A percentile compares a stretch with the other conserved stretches of the same genome.
phyloP scores from a whole-genome alignment of 1,284 basidiomycete genomes.

The Apiotrichum gamsii region DNA sequence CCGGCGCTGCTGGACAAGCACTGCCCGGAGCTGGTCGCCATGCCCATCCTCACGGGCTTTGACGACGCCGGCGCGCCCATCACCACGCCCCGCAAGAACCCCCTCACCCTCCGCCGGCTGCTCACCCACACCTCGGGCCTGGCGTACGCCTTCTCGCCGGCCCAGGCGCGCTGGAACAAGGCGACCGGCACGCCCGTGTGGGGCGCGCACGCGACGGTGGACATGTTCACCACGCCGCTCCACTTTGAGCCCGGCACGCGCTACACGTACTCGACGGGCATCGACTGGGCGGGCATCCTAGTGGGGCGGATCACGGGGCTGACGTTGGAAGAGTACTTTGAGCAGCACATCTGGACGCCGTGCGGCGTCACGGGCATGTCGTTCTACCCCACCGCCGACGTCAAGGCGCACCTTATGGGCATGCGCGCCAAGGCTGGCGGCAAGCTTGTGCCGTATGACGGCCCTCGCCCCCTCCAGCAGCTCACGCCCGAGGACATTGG shows the following conservation, averaged over 20 bases:
- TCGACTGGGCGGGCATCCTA: conserved; percentile 40
- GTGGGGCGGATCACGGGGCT: conserved; percentile 31
- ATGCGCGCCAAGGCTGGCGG: conserved; percentile 15
- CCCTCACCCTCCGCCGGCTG: conserved; percentile 10
- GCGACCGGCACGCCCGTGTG: conserved; percentile 17
- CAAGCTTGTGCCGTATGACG: neutral
- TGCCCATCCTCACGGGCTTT: conserved; percentile 10
- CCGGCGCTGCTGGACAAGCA: neutral
- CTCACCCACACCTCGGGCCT: conserved; percentile 16
- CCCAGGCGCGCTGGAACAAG: conserved; percentile 11
- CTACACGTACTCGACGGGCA: conserved; percentile 30
- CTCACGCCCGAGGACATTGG: neutral
- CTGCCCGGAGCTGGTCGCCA: conserved; percentile 12
- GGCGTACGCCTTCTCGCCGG: conserved; percentile 8
- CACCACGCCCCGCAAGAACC: conserved; percentile 1
- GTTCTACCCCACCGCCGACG: conserved; percentile 26
- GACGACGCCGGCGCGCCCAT: conserved; percentile 4
- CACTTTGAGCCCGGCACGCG: conserved; percentile 33
- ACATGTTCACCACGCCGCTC: conserved; percentile 16
- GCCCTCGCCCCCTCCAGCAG: conserved; percentile 2
- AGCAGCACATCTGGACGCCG: conserved; percentile 11
- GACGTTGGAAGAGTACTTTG: conserved; percentile 30
- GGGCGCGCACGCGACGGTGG: conserved; percentile 10
- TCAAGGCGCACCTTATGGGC: conserved; percentile 14
- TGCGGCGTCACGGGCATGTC: conserved; percentile 20